Evolutionary conservation across 192 early-diverging fungal species (phyloP), one percentile per base, ranked within the genome.

Genomic region (Linnemannia zychae): DNA sequence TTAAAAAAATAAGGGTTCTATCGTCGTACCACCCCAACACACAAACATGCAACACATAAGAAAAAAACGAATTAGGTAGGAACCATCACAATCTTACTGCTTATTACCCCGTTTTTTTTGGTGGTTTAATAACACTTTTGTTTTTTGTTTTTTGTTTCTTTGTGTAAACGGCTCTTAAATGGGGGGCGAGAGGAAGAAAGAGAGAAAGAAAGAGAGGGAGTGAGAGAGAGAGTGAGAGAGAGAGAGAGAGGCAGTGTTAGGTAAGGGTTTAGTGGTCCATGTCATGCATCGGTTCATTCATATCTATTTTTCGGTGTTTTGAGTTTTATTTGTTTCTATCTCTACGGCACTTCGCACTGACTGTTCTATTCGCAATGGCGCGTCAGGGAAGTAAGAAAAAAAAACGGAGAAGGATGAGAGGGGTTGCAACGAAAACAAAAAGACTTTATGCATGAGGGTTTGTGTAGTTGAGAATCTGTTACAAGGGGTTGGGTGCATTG

Each of bases 341-440:
- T 9, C 4, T 44, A 9, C 9, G 40, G 40, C 9, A 3, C 40
- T 44, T 44, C 4, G n/a, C n/a, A n/a, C n/a, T n/a, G 40, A 44
- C 40, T 44, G 9, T 44, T 44, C 40, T 44, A 6, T 44, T 44
- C 3, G 40, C 3, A 44, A 68, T 4, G 37, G 57, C 57, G 28
- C 28, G 57, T 63, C 18, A 22, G 28, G 28, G 66, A 67, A 68
- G 22, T 0, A 40, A 68, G 40, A 17, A 60, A 60, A 60, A 60
- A 60, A 60, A 60, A 4, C 16, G 57, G 22, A 60, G 20, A 7
- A 20, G 28, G 20, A 60, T 18, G 2, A 71, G 16, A 71, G n/a
- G 72, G 33, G 72, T 52, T n/a, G 53, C 71, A 49, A 49, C n/a
- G n/a, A n/a, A n/a, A 52, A 72, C 71, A 72, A 72, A 46, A 44